These are phyloP conservation scores for Fraxinus angustifolia DNA, from an alignment of 305 asterid genomes.

Conservation along the genomic window DNA sequence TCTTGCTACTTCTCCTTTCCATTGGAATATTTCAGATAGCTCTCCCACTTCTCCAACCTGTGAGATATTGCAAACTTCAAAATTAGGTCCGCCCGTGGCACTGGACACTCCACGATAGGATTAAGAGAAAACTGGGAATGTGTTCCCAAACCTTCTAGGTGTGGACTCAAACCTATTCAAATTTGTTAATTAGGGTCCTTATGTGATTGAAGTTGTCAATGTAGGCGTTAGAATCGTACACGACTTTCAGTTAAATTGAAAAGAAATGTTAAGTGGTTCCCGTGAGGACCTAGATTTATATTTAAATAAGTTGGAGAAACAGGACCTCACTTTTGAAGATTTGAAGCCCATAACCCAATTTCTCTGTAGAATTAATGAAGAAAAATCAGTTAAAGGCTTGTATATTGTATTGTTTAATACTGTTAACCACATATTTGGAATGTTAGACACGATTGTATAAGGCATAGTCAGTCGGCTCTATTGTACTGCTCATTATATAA, in stretches of 20 bases:
- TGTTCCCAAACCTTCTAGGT: background rate
- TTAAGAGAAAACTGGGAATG: background rate
- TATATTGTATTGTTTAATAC: background rate
- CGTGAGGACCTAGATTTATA: background rate
- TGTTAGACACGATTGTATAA: background rate
- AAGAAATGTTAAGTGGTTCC: background rate
- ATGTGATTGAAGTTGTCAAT: background rate
- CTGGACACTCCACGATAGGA: background rate
- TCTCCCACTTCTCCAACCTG: slow-evolving; percentile 78
- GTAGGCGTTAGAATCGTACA: background rate
- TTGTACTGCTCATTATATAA: background rate
- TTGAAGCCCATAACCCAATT: background rate
- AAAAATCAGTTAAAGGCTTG: no score
- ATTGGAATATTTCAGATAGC: slow-evolving; percentile 62
- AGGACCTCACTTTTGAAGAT: background rate
- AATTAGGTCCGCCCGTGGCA: background rate
- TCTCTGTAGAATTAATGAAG: background rate
- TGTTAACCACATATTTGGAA: background rate
- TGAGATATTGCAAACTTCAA: background rate
- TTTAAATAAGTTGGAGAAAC: no score
- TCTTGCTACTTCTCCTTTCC: slow-evolving; percentile 70
- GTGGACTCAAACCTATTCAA: no score
- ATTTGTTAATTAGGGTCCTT: background rate
- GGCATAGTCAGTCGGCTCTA: background rate
- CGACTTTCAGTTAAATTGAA: background rate